phyloP scores from a whole-genome alignment of 441 rosid species.

The Metrosideros polymorpha region DNA sequence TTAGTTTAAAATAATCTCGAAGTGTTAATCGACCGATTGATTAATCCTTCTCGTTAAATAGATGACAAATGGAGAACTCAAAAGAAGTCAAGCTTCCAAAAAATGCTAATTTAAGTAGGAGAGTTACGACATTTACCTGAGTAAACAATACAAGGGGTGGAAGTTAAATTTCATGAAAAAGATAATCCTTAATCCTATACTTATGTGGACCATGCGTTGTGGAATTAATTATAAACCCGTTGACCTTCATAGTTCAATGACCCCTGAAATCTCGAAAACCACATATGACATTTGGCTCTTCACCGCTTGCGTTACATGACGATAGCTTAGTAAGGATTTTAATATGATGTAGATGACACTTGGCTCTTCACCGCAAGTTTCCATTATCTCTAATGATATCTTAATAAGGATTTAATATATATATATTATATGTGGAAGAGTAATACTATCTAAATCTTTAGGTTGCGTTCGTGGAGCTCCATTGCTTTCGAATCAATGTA shows the following conservation, averaged over 20 bases:
- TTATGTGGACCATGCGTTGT: background rate
- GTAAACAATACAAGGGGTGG: background rate
- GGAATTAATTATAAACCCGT: background rate
- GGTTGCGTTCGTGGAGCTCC: background rate
- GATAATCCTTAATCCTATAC: background rate
- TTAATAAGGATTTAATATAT: background rate
- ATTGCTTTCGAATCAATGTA: background rate
- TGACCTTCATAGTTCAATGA: background rate
- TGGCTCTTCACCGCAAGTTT: background rate
- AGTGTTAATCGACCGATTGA: background rate
- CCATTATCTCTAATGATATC: background rate
- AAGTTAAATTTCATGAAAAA: background rate
- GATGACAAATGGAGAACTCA: background rate
- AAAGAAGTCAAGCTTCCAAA: background rate
- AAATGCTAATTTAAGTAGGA: background rate
- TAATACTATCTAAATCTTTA: background rate
- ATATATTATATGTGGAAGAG: background rate
- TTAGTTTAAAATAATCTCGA: background rate
- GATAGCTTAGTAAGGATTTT: too few relatives aligned
- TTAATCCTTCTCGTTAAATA: background rate
- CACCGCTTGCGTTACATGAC: too few relatives aligned
- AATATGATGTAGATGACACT: too few relatives aligned
- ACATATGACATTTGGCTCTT: too few relatives aligned
- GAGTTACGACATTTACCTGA: background rate
- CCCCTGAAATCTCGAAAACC: too few relatives aligned